Base-by-base conservation (phyloP, 805 yeast species). In the Suhomyces vadensis region DNA sequence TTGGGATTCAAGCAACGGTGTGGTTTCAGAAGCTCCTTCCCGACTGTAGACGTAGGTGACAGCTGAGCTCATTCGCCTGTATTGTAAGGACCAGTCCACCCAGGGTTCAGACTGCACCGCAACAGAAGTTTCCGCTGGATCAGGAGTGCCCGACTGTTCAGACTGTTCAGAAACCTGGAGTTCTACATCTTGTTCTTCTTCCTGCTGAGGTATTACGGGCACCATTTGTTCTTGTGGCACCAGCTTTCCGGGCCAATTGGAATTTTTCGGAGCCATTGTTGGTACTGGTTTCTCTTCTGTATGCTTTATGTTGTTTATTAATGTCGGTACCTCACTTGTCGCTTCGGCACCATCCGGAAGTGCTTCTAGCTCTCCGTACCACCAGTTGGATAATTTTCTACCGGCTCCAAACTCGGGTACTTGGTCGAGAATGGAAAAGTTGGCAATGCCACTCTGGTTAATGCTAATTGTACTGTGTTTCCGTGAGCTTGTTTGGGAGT, bases 41-140 rank as follows among this genome's bases (percentile, higher is more conserved):
- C 39, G 26, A 10, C 10, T 38, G 33, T 49, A 47, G 11, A 52
- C 48, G 41, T 50, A 52, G 11, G 47, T 31, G 1, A 44, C 51
- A 4, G 42, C 52, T 16, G 51, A 48, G 23, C 51, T 49, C 39
- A 52, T 37, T 19, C 51, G 37, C 10, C 49, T 24, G 35, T 52
- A 52, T 11, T 42, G 48, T 2, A 37, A 24, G 7, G 51, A 48
- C 51, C 51, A 48, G 29, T 48, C 51, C 2, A 48, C 26, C 46
- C 50, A 42, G 5, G 38, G 24, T 24, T 35, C 43, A 17, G 13
- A 10, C 29, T 22, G 39, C 6, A n/a, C n/a, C n/a, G n/a, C n/a
- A n/a, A n/a, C n/a, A n/a, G n/a, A n/a, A n/a, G n/a, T n/a, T n/a
- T n/a, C n/a, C n/a, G n/a, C n/a, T n/a, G n/a, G n/a, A n/a, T n/a